These are phyloP conservation scores for Mychonastes homosphaera DNA, from an alignment of 139 green algal species.

Conservation along the genomic window DNA sequence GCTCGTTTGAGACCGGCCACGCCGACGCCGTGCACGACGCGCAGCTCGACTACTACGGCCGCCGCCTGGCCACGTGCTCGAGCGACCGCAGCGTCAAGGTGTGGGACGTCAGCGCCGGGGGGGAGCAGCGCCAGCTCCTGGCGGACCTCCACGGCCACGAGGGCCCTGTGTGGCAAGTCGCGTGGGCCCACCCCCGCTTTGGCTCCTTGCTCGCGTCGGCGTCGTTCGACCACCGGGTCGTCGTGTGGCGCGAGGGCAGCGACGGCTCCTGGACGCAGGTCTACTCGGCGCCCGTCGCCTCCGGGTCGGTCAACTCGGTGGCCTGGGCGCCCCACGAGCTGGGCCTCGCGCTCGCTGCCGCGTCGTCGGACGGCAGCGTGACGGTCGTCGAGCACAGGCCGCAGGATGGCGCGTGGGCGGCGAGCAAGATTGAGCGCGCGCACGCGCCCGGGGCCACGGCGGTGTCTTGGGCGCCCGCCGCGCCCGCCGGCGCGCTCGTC, in stretches of 20 bases:
- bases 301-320: constrained; percentile 85
- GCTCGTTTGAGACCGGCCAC: constrained; percentile 75
- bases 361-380: constrained; percentile 81
- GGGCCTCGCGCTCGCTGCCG: constrained; percentile 76
- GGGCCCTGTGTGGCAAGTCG: constrained; percentile 78
- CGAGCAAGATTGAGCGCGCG: constrained; percentile 42
- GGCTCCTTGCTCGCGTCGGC: constrained; percentile 82
- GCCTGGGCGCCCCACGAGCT: constrained; percentile 87
- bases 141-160: constrained; percentile 82
- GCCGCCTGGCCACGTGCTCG: constrained; percentile 81
- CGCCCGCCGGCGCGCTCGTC: constrained; percentile 48
- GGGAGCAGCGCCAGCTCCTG: constrained; percentile 42
- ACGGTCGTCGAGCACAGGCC: constrained; percentile 57
- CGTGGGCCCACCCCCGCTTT: constrained; percentile 93
- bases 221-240: constrained; percentile 85
- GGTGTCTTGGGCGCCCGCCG: constrained; percentile 83
- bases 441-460: constrained; percentile 77
- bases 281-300: constrained; percentile 1
- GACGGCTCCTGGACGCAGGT: constrained; percentile 69
- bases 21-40: constrained; percentile 79
- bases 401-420: constrained; percentile 47
- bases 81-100: constrained; percentile 84
- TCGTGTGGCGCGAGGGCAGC: constrained; percentile 82
- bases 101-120: constrained; percentile 69
- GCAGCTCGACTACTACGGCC: constrained; percentile 96